Evolutionary conservation across 768 basidiomycete species (phyloP), one percentile per base, ranked within the genome.

Genomic region (Cyclocybe cylindracea): DNA sequence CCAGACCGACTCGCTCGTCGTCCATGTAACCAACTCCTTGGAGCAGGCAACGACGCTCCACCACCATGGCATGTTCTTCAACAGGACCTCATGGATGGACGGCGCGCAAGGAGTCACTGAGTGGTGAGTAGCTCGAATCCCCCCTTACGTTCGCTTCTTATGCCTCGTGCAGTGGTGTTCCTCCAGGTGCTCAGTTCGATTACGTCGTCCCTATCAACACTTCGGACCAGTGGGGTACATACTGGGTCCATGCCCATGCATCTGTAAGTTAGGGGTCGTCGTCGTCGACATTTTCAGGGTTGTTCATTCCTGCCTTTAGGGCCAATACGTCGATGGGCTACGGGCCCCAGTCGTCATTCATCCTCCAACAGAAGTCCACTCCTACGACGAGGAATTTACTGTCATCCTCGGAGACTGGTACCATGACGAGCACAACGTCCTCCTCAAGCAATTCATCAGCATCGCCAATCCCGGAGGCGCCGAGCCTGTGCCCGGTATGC

Each of bases 31-130:
- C 29, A 94, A 95, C 68, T 80, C 79, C 2, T 68, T 95, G 49
- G 84, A 87, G 48, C 57, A 72, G 24, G 79, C 86, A 0, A 80
- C 89, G 0, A 78, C 86, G 0, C 71, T 98, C 11, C 96, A 98
- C 67, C 89, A 95, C 64, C 95, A 97, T 70, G 96, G 96, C 56
- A 91, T 96, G 87, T 94, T 85, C 72, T 94, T 97, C 78, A 95
- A 94, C 66, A 78, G 82, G 1, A 80, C 89, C 0, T 80, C 83
- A 13, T 97, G 90, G 85, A 87, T 86, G 77, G 96, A 98, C 67
- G 96, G 96, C 35, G 93, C 96, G 0, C 68, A 81, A 32, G 83
- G 78, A 5, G 84, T 94, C 36, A 80, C 88, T 0, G 91, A 98
- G 74, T 98, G 94, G 91, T 89, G 66, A 44, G 71, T 66, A 11